These are phyloP conservation scores for Lachnellula suecica DNA, from an alignment of 2,329 filamentous ascomycete genomes.

Conservation along the genomic window DNA sequence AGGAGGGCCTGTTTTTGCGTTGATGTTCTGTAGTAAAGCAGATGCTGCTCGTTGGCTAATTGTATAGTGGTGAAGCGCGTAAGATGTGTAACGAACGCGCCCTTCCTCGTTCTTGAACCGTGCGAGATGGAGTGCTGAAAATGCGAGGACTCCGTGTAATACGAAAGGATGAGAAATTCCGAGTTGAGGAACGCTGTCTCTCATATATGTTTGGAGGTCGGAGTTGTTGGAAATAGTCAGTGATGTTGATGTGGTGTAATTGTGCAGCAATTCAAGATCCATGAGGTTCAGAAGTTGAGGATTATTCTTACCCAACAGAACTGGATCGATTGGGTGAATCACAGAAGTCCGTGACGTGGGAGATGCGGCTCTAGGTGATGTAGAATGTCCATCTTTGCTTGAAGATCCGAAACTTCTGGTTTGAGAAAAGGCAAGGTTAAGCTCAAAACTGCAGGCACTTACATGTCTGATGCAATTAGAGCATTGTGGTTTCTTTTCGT, in stretches of 20 bases:
- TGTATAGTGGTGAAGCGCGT: slow-evolving; percentile 36
- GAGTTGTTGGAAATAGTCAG: slow-evolving; percentile 15
- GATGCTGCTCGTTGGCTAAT: slow-evolving; percentile 25
- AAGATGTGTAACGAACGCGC: slow-evolving; percentile 36
- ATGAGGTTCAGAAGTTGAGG: slow-evolving; percentile 9
- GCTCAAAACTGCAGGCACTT: slow-evolving; percentile 1
- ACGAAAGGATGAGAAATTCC: slow-evolving; percentile 17
- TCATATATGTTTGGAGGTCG: slow-evolving; percentile 13
- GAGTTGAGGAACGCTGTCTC: slow-evolving; percentile 14
- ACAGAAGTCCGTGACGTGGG: background rate
- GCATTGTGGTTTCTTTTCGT: slow-evolving; percentile 38
- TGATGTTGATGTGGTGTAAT: slow-evolving; percentile 20
- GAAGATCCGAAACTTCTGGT: slow-evolving; percentile 1
- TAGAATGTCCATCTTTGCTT: too few relatives aligned
- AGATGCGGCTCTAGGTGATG: background rate
- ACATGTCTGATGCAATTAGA: slow-evolving; percentile 28
- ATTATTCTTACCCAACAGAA: background rate
- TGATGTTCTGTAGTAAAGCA: slow-evolving; percentile 33
- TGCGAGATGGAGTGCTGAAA: slow-evolving; percentile 43
- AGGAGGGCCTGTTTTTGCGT: slow-evolving; percentile 30
- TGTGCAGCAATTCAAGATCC: slow-evolving; percentile 22
- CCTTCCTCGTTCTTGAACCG: slow-evolving; percentile 35
- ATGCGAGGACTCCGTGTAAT: slow-evolving; percentile 11
- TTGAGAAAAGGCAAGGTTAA: too few relatives aligned
- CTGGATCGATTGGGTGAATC: background rate